phyloP scores from a whole-genome alignment of 2,329 filamentous ascomycete species.

The Arthrobotrys sphaeroides region DNA sequence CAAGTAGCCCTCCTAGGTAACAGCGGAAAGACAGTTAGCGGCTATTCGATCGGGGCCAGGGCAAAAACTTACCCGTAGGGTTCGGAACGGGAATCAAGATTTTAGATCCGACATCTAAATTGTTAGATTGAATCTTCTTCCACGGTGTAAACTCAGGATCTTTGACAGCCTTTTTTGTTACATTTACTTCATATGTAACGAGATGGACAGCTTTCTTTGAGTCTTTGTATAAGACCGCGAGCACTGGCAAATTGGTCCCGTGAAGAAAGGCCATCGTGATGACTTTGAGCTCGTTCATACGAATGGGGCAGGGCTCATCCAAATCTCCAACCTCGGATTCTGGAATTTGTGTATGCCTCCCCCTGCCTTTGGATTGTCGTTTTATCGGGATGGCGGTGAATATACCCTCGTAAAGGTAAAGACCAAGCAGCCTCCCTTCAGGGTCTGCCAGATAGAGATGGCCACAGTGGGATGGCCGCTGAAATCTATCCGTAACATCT shows the following conservation, averaged over 20 bases:
- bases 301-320: slow-evolving; percentile 70
- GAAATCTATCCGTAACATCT: slow-evolving; percentile 56
- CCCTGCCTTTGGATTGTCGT: slow-evolving; percentile 44
- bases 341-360: slow-evolving; percentile 35
- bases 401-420: slow-evolving; percentile 57
- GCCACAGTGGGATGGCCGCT: slow-evolving; percentile 55
- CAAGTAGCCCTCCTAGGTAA: slow-evolving; percentile 71
- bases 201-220: slow-evolving; percentile 65
- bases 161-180: slow-evolving; percentile 40
- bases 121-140: slow-evolving; percentile 67
- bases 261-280: slow-evolving; percentile 73
- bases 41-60: neutral
- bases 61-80: slow-evolving; percentile 40
- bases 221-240: slow-evolving; percentile 74
- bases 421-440: slow-evolving; percentile 55
- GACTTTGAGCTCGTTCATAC: slow-evolving; percentile 74
- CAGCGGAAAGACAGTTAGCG: neutral
- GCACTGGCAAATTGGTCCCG: slow-evolving; percentile 67
- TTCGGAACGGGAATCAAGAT: slow-evolving; percentile 72
- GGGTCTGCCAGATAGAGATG: slow-evolving; percentile 56
- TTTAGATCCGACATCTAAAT: slow-evolving; percentile 68
- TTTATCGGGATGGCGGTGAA: slow-evolving; percentile 57
- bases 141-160: slow-evolving; percentile 64
- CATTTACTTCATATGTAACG: slow-evolving; percentile 55
- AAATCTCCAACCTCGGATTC: slow-evolving; percentile 67